Conservation (phyloP, 352 stramenopile genomes). For the Phytophthora crassamura region DNA sequence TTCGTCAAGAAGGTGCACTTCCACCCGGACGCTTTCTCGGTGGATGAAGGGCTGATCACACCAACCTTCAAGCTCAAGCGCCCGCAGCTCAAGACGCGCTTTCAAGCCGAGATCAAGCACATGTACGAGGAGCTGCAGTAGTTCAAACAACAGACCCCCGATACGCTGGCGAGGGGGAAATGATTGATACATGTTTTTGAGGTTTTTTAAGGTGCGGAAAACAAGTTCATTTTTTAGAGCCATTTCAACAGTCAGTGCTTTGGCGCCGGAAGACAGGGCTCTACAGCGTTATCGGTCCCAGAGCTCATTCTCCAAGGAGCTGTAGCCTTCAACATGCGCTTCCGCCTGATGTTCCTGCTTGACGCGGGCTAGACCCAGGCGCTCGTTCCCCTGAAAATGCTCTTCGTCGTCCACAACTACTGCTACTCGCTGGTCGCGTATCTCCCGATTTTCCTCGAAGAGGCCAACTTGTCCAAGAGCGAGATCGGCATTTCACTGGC, state of each 20-base stretch:
- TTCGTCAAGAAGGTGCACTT: slow-evolving; percentile 90
- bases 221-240: too few relatives aligned
- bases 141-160: neutral
- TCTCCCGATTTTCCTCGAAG: slow-evolving; percentile 35
- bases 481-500: slow-evolving; percentile 51
- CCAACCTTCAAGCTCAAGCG: slow-evolving; percentile 97
- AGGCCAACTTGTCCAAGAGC: slow-evolving; percentile 47
- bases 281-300: too few relatives aligned
- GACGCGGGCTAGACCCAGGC: slow-evolving; percentile 33
- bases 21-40: slow-evolving; percentile 83
- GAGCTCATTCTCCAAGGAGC: neutral
- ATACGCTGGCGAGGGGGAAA: too few relatives aligned
- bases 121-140: slow-evolving; percentile 60
- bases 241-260: too few relatives aligned
- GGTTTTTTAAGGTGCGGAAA: too few relatives aligned
- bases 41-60: slow-evolving; percentile 94
- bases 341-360: slow-evolving; percentile 27
- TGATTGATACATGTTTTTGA: too few relatives aligned
- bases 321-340: slow-evolving; percentile 13
- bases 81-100: slow-evolving; percentile 57
- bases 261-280: too few relatives aligned
- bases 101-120: slow-evolving; percentile 55
- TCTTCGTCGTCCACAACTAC: slow-evolving; percentile 32
- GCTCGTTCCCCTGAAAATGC: slow-evolving; percentile 35
- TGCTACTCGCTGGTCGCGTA: slow-evolving; percentile 38